Evolutionary conservation across 2,329 filamentous ascomycete species (phyloP), one percentile per base, ranked within the genome.

Genomic region (Diaporthe longicolla): DNA sequence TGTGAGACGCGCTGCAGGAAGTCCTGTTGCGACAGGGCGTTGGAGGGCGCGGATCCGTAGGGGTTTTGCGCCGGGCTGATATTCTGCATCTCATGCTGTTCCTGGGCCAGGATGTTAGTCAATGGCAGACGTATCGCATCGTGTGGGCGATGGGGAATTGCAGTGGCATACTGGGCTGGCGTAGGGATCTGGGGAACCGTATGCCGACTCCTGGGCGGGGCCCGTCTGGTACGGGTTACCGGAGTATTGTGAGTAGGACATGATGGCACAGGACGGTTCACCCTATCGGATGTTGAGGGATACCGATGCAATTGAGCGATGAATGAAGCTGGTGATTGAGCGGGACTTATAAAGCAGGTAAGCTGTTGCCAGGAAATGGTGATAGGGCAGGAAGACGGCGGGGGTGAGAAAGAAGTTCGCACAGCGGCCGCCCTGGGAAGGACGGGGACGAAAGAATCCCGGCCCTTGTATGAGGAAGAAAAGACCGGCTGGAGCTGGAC

Each of bases 1-100:
- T 87, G 89, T 78, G 91, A 87, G 77, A 94, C 90, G 82, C 92
- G 92, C 78, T 86, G 82, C 76, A 95, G 88, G 84, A 93, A 95
- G 77, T 93, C 92, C 76, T 89, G 86, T 80, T 92, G 91, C 71
- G 88, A 88, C 79, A 94, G 85, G 72, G 87, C 82, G 74, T 79
- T 73, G 19, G 79, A 76, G 50, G 55, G 77, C 78, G 19, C 78
- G 71, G 74, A 63, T 75, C 61, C 74, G 75, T 76, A 84, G 79
- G 29, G 76, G 72, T 74, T 77, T 37, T 75, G 77, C 73, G 76
- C 76, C 74, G 76, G 72, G 29, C 83, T 57, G 26, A 74, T 59
- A 29, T 74, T 58, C 77, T 89, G 87, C 84, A 92, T 81, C 82
- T 90, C 90, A 78, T 89, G 89, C 79, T 86, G 84, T 71, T 85